phyloP scores from a whole-genome alignment of 805 yeast species.

The Candida endomychidarum region DNA sequence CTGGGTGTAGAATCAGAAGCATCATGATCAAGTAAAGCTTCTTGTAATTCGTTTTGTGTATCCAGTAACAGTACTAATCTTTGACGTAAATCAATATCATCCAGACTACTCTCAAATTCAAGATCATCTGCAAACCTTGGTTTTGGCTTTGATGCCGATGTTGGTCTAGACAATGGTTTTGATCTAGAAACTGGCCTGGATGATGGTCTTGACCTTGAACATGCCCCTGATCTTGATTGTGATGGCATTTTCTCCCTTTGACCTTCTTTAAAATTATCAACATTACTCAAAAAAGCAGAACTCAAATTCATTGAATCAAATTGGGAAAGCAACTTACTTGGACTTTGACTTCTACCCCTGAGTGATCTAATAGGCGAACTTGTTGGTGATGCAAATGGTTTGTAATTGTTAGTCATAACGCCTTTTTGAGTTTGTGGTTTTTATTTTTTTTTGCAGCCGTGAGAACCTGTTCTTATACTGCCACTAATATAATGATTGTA shows the following conservation, averaged over 20 bases:
- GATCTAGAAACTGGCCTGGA: too few relatives aligned
- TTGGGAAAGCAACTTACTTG: slow-evolving; percentile 1
- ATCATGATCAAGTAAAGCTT: too few relatives aligned
- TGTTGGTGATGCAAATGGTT: background rate
- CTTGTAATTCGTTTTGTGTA: too few relatives aligned
- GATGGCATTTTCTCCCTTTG: too few relatives aligned
- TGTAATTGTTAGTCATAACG: background rate
- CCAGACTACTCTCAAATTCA: slow-evolving; percentile 1
- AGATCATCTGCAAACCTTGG: background rate
- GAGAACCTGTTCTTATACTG: too few relatives aligned
- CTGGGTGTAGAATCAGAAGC: too few relatives aligned
- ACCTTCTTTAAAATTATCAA: slow-evolving; percentile 1
- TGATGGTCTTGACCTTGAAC: too few relatives aligned
- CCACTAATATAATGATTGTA: too few relatives aligned
- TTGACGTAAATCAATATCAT: too few relatives aligned
- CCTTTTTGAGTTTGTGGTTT: slow-evolving; percentile 5
- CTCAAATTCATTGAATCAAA: background rate
- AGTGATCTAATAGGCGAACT: slow-evolving; percentile 1
- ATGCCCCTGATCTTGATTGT: too few relatives aligned
- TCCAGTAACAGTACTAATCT: too few relatives aligned
- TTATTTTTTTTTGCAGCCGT: slow-evolving; percentile 4
- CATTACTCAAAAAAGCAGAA: background rate
- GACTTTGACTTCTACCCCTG: background rate
- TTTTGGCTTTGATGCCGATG: background rate
- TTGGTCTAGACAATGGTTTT: too few relatives aligned